These are phyloP conservation scores for Aureobasidium sp. DNA, from an alignment of 2,329 filamentous ascomycete species.

Conservation along the genomic window DNA sequence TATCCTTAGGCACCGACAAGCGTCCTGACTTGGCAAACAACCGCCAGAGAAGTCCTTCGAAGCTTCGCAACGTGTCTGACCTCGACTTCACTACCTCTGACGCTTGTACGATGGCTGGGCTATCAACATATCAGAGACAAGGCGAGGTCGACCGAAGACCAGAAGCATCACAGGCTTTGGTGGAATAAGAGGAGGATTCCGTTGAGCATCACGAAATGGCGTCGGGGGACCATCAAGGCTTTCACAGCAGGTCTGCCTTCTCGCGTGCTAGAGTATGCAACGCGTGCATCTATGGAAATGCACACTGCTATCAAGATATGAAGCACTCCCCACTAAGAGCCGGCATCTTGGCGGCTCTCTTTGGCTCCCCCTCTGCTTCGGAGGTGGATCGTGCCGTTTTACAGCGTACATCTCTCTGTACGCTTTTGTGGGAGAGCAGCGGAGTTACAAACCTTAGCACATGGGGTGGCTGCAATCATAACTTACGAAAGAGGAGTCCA, in stretches of 20 bases:
- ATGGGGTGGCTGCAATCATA: too few relatives aligned
- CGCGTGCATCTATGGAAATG: too few relatives aligned
- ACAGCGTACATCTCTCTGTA: too few relatives aligned
- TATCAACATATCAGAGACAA: not conserved
- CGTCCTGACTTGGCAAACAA: not conserved
- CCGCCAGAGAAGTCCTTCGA: not conserved
- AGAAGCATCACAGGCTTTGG: not conserved
- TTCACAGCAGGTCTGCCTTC: not conserved
- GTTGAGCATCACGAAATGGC: not conserved
- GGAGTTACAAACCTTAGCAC: too few relatives aligned
- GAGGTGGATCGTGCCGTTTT: too few relatives aligned
- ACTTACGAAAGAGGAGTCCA: too few relatives aligned
- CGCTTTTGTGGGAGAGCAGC: too few relatives aligned
- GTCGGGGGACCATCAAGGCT: not conserved
- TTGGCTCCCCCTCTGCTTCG: too few relatives aligned
- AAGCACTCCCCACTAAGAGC: too few relatives aligned
- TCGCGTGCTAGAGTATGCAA: too few relatives aligned
- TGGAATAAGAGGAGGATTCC: not conserved
- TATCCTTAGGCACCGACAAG: not conserved
- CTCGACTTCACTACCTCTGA: not conserved
- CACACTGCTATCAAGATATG: too few relatives aligned
- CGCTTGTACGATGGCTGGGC: not conserved
- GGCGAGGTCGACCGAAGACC: not conserved
- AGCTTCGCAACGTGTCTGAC: not conserved
- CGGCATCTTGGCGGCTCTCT: too few relatives aligned